These are phyloP conservation scores for Trichaptum fuscoviolaceum DNA, from an alignment of 768 basidiomycete genomes.

Conservation along the genomic window DNA sequence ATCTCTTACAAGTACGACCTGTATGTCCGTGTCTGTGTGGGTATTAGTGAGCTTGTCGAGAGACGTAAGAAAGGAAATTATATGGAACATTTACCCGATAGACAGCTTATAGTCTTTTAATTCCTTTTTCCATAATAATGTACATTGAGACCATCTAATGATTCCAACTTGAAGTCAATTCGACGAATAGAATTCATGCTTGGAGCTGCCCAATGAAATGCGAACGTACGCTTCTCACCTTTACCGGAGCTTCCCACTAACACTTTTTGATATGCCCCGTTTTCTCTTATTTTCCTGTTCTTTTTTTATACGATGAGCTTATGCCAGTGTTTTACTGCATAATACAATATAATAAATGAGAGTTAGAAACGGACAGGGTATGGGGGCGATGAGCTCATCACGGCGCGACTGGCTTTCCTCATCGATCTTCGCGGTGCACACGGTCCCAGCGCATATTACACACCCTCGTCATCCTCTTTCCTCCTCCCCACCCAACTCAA, in stretches of 20 bases:
- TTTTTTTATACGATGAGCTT: background rate
- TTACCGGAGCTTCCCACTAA: background rate
- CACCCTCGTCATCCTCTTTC: background rate
- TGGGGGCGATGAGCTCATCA: background rate
- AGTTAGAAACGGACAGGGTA: background rate
- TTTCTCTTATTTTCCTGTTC: background rate
- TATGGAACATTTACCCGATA: background rate
- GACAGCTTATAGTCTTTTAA: too few relatives aligned
- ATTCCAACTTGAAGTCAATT: too few relatives aligned
- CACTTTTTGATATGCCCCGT: background rate
- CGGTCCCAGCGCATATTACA: background rate
- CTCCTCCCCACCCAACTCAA: background rate
- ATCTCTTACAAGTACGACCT: too few relatives aligned
- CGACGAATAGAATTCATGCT: too few relatives aligned
- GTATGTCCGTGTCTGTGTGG: background rate
- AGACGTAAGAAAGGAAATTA: background rate
- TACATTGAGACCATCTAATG: too few relatives aligned
- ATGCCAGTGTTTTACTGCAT: background rate
- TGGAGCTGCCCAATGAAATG: background rate
- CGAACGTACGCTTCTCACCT: background rate
- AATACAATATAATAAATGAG: background rate
- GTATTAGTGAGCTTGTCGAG: background rate
- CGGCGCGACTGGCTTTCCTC: background rate
- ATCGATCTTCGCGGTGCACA: background rate
- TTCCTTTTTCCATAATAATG: too few relatives aligned